These are phyloP conservation scores for Cystofilobasidium capitatum DNA, from an alignment of 768 basidiomycete species.

Conservation along the genomic window DNA sequence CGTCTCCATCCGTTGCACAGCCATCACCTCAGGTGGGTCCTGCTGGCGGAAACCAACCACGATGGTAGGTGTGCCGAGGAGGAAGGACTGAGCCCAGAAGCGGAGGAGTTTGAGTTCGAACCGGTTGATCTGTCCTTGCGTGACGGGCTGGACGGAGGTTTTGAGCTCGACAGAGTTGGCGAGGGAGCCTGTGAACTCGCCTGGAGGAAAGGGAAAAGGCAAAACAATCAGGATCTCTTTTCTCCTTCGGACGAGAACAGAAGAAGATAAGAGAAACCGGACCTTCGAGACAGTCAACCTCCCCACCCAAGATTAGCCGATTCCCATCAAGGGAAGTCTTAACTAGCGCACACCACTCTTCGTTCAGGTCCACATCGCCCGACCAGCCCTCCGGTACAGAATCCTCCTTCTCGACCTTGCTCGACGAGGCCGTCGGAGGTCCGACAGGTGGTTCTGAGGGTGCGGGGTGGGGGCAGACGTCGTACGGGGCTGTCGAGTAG, in stretches of 20 bases:
- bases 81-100: slow-evolving; percentile 41
- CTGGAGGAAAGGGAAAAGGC: background rate
- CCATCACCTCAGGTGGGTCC: slow-evolving; percentile 32
- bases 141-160: slow-evolving; percentile 25
- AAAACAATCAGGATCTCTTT: too few species aligned
- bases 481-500: slow-evolving; percentile 32
- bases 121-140: background rate
- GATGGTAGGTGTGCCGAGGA: slow-evolving; percentile 37
- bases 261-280: slow-evolving; percentile 1
- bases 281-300: slow-evolving; percentile 39
- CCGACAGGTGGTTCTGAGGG: background rate
- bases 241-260: too few species aligned
- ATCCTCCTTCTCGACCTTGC: too few species aligned
- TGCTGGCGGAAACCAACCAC: slow-evolving; percentile 38
- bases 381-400: slow-evolving; percentile 35
- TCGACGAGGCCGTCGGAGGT: too few species aligned
- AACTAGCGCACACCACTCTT: slow-evolving; percentile 39
- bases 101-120: slow-evolving; percentile 35
- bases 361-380: slow-evolving; percentile 39
- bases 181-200: slow-evolving; percentile 3
- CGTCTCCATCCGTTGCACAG: slow-evolving; percentile 34
- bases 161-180: slow-evolving; percentile 35
- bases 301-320: slow-evolving; percentile 38
- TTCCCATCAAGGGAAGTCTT: slow-evolving; percentile 36
- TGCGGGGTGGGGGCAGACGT: slow-evolving; percentile 3